phyloP scores from a whole-genome alignment of 2,329 filamentous ascomycete species.

The Aspergillus novoparasiticus region DNA sequence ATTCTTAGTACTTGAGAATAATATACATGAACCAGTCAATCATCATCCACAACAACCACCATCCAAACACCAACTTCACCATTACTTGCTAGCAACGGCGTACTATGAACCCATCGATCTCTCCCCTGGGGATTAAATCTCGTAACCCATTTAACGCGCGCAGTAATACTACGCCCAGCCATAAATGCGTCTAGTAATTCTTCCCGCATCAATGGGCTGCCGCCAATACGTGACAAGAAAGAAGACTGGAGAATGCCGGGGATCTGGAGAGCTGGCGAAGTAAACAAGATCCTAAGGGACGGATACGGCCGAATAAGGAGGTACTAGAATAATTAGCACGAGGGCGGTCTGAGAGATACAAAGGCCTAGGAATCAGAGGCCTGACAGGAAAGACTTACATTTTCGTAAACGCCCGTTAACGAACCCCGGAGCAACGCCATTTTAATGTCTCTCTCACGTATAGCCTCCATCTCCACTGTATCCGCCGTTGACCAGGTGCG shows the following conservation, averaged over 20 bases:
- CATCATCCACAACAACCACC: slow-evolving; percentile 71
- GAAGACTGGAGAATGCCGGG: slow-evolving; percentile 67
- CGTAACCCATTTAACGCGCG: slow-evolving; percentile 71
- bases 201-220: slow-evolving; percentile 54
- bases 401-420: slow-evolving; percentile 56
- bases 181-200: slow-evolving; percentile 63
- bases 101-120: slow-evolving; percentile 75
- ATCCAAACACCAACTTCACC: slow-evolving; percentile 77
- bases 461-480: slow-evolving; percentile 25
- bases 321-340: slow-evolving; percentile 30
- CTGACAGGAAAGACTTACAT: slow-evolving; percentile 42
- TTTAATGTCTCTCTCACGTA: slow-evolving; percentile 45
- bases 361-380: background rate
- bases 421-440: slow-evolving; percentile 23
- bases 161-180: slow-evolving; percentile 71
- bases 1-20: background rate
- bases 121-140: slow-evolving; percentile 59
- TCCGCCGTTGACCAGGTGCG: slow-evolving; percentile 21
- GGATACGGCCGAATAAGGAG: slow-evolving; percentile 60
- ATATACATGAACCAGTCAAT: slow-evolving; percentile 31
- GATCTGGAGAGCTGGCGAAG: slow-evolving; percentile 66
- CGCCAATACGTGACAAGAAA: slow-evolving; percentile 48
- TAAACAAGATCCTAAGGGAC: slow-evolving; percentile 68
- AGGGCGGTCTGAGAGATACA: background rate
- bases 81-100: slow-evolving; percentile 68